A percentile compares a stretch with the other conserved stretches of the same genome.
phyloP scores from a whole-genome alignment of 2,329 filamentous ascomycete genomes.

The Microdochium nivale region DNA sequence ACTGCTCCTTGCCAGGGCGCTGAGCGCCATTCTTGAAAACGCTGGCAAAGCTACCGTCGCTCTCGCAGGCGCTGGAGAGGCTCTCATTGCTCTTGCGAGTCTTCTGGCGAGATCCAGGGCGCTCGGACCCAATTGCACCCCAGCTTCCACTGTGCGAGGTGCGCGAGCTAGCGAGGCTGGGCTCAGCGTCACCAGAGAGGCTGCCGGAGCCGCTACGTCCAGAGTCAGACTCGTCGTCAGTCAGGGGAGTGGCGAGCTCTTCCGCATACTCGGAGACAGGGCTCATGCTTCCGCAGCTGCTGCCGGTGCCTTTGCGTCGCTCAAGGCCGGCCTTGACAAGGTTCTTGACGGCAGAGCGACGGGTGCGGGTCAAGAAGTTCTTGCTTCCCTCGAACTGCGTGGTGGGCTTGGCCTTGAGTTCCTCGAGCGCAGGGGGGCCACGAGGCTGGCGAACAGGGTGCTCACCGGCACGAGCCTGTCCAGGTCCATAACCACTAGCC shows the following conservation, averaged over 20 bases:
- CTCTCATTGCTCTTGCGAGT: slow-evolving; percentile 55
- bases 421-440: slow-evolving; percentile 84
- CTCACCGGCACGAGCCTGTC: slow-evolving; percentile 86
- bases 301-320: slow-evolving; percentile 68
- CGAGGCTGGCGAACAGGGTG: slow-evolving; percentile 90
- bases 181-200: slow-evolving; percentile 63
- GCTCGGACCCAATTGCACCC: slow-evolving; percentile 81
- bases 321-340: slow-evolving; percentile 84
- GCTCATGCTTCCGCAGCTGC: slow-evolving; percentile 70
- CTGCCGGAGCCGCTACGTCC: slow-evolving; percentile 70
- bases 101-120: slow-evolving; percentile 65
- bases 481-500: slow-evolving; percentile 83
- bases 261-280: slow-evolving; percentile 77
- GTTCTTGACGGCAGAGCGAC: slow-evolving; percentile 84
- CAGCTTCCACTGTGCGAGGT: slow-evolving; percentile 64
- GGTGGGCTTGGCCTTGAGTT: slow-evolving; percentile 82
- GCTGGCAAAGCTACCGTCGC: slow-evolving; percentile 56
- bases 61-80: slow-evolving; percentile 49
- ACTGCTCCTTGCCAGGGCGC: slow-evolving; percentile 45
- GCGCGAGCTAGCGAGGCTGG: slow-evolving; percentile 64
- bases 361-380: slow-evolving; percentile 91
- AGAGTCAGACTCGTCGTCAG: slow-evolving; percentile 67
- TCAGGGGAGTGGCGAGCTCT: slow-evolving; percentile 56
- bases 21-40: slow-evolving; percentile 53
- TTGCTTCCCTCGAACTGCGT: slow-evolving; percentile 92